Evolutionary conservation across 306 rosid species (phyloP), one percentile per base, ranked within the genome.

Genomic region (Rubus parviflorus): DNA sequence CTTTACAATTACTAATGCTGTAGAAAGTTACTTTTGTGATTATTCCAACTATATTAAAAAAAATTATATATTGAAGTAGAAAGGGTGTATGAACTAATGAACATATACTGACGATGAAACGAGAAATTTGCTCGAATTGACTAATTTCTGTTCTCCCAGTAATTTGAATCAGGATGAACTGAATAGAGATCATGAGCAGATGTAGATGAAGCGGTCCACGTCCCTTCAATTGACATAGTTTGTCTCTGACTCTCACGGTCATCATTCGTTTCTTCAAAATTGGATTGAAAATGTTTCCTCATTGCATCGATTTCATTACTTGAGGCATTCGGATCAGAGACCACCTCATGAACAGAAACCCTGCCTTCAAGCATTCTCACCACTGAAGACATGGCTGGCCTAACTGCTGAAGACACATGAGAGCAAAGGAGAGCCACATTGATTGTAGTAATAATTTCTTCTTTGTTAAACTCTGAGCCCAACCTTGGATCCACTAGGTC

Each of bases 401-500:
- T 76, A 13, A 49, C 68, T 8, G 60, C 37, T 51, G 89, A 79
- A 69, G 81, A 52, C 5, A 9, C 64, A 53, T 83, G 72, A 14
- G 87, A 78, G 81, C 87, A 85, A 11, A 71, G 68, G 16, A 87
- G 82, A 73, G 85, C 86, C 30, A 83, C 67, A 9, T 84, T 78
- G 72, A 89, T 81, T 82, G 82, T 84, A 4, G 41, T n/a, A 48
- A 74, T 60, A 62, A 77, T 88, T 40, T 85, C 84, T 48, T 76
- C 70, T 54, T 81, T 7, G 43, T 81, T 57, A 58, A 84, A 83
- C 40, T 72, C 74, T 48, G 71, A 47, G 48, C 86, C 80, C 47
- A 89, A 69, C 51, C 75, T 86, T 58, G 71, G 64, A 71, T 86
- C 89, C 40, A 86, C 83, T 4, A 86, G 85, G 68, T 87, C 90